Conservation (phyloP, 257 asterid species). For the Phtheirospermum japonicum region DNA sequence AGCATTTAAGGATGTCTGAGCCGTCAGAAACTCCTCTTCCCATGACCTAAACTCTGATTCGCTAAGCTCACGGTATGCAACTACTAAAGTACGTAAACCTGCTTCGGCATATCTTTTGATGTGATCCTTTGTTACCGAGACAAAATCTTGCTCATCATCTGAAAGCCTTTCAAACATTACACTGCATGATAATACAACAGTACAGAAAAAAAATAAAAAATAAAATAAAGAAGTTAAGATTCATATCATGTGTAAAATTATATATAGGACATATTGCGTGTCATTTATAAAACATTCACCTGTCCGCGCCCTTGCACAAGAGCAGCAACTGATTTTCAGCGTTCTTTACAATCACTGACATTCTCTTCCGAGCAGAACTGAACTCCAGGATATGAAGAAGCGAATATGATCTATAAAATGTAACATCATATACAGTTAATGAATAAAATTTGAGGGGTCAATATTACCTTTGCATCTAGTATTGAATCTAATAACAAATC, state of each 20-base stretch:
- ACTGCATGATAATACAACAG: slow-evolving; percentile 40
- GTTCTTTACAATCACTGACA: slow-evolving; percentile 82
- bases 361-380: slow-evolving; percentile 89
- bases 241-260: neutral
- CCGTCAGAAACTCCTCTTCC: slow-evolving; percentile 71
- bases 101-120: slow-evolving; percentile 80
- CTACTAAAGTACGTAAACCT: slow-evolving; percentile 83
- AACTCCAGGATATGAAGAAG: slow-evolving; percentile 91
- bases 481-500: too few relatives aligned
- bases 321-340: slow-evolving; percentile 71
- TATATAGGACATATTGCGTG: neutral
- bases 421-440: slow-evolving; percentile 12
- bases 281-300: slow-evolving; percentile 33
- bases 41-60: slow-evolving; percentile 67
- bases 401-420: slow-evolving; percentile 59
- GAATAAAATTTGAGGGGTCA: too few relatives aligned
- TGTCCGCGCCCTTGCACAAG: slow-evolving; percentile 96
- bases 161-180: slow-evolving; percentile 85
- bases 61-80: slow-evolving; percentile 77
- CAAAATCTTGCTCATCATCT: slow-evolving; percentile 41
- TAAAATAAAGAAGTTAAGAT: slow-evolving; percentile 16
- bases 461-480: too few relatives aligned
- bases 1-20: slow-evolving; percentile 57
- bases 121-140: slow-evolving; percentile 58
- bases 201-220: slow-evolving; percentile 20